Conservation (phyloP, 1,284 basidiomycete genomes). For the Leccinum pachyderme region DNA sequence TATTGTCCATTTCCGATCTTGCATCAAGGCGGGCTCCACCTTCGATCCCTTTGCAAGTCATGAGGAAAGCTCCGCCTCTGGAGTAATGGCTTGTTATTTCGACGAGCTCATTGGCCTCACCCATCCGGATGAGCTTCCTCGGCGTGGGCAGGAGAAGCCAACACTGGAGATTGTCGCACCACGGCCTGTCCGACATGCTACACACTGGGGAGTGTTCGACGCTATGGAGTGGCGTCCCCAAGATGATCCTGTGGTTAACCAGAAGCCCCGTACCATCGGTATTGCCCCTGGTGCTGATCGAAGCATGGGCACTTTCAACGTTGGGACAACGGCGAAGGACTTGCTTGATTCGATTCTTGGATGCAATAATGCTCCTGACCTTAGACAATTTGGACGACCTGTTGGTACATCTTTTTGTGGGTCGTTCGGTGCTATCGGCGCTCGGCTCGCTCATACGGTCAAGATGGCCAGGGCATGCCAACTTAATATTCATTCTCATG, state of each 20-base stretch:
- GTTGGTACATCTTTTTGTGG: constrained; percentile 25
- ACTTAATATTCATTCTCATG: constrained; percentile 12
- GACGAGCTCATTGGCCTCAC: constrained; percentile 24
- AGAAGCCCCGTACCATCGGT: constrained; percentile 27
- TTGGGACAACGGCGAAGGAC: constrained; percentile 28
- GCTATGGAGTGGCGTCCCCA: constrained; percentile 31
- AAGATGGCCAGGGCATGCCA: constrained; percentile 17
- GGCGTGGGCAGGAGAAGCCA: neutral
- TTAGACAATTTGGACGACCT: constrained; percentile 7
- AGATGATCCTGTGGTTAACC: constrained; percentile 34
- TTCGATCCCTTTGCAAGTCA: constrained; percentile 29
- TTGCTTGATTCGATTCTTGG: constrained; percentile 32
- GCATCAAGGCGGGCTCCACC: constrained; percentile 28
- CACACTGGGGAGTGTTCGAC: constrained; percentile 13
- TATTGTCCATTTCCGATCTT: constrained; percentile 25
- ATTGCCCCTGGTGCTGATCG: constrained; percentile 30
- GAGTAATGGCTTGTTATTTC: constrained; percentile 21
- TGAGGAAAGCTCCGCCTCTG: constrained; percentile 16
- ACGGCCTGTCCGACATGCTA: constrained; percentile 13
- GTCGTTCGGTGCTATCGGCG: constrained; percentile 24
- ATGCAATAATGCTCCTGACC: constrained; percentile 4
- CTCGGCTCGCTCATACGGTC: constrained; percentile 23
- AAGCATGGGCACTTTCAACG: neutral
- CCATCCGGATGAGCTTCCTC: neutral
- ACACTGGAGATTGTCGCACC: constrained; percentile 14